Evolutionary conservation across 2,329 filamentous ascomycete genomes (phyloP), one percentile per base, ranked within the genome.

Genomic region (Fonsecaea pedrosoi): DNA sequence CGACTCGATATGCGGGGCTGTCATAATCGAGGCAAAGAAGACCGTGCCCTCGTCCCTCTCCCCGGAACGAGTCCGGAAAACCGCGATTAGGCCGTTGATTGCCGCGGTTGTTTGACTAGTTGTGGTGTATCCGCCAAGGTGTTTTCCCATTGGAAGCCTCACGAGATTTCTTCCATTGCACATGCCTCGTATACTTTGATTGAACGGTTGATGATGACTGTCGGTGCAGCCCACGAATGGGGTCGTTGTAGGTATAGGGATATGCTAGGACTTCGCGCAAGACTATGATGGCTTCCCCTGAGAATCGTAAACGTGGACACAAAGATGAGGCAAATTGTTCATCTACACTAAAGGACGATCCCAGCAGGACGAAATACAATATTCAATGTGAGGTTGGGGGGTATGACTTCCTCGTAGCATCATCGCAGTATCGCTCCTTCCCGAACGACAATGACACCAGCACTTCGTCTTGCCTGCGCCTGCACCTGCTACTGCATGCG

Each of bases 1-100:
- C 15, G 38, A 48, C 18, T 54, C 45, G 42, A 40, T 40, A 54
- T 61, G 59, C 59, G 60, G 48, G 48, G 38, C 42, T n/a, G 5
- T 37, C 42, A 25, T 4, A 48, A 50, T 50, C 18, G 45, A 50
- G 45, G 18, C 15, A 12, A 50, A 25, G 45, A 50, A 45, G 7
- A 50, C 42, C 42, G 2, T 25, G 18, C 45, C 21, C 30, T 58
- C 50, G 45, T 25, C 25, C 34, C 30, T 10, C 12, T 35, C 42
- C 45, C 45, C 45, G 9, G 45, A 21, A 50, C 45, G 42, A 21
- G 25, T 18, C 9, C 45, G 3, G 12, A 18, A 37, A n/a, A 32
- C 58, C 58, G 58, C 21, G 58, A 61, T 42, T 60, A 18, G n/a
- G 34, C 59, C 48, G 59, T 61, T 34, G 15, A 54, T 30, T 54